Base-by-base conservation (phyloP, 371 early-diverging fungal species). In the Amoeboaphelidium occidentale region DNA sequence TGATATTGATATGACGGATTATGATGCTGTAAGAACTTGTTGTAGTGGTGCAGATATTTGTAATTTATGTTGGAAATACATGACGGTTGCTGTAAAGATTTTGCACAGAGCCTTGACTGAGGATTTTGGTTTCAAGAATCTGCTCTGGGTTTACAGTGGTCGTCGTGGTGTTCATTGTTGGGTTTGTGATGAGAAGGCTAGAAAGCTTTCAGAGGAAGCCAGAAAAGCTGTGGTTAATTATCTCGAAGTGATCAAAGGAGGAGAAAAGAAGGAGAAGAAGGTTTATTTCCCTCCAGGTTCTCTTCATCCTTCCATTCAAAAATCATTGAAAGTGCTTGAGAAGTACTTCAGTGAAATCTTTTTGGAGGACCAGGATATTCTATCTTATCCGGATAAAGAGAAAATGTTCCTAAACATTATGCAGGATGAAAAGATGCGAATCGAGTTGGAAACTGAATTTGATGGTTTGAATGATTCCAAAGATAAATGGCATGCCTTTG, bases 1-100 rank as follows among this genome's bases (percentile, higher is more conserved):
- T 69, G 98, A 99, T 81, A 89, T 99, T 53, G 99, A 99, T 74
- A 83, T 99, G 81, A 97, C 97, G 0, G 99, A 99, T 65, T 99
- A 99, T 61, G 90, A 92, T 61, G 89, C 91, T 28, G 70, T 87
- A 28, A 74, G 98, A 55, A 85, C 81, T 0, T 98, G 98, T 58
- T 97, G 97, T 72, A 64, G 76, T 52, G 89, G 84, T 49, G 90
- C 78, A 23, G 70, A 73, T 56, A 77, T 96, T 20, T 98, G 98
- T 62, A 50, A 51, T 2, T 77, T 74, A 58, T 99, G 99, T 65
- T 92, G 94, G 87, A 68, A 72, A 49, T 84, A 90, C 49, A 88
- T 97, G 79, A 81, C 82, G 1, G 68, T 87, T 20, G 78, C 96
- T 4, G 81, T 94, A 57, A 81, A 87, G 53, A 64, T 94, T 25